These are phyloP conservation scores for Pyronema omphalodes DNA, from an alignment of 495 filamentous ascomycete species.

Conservation along the genomic window DNA sequence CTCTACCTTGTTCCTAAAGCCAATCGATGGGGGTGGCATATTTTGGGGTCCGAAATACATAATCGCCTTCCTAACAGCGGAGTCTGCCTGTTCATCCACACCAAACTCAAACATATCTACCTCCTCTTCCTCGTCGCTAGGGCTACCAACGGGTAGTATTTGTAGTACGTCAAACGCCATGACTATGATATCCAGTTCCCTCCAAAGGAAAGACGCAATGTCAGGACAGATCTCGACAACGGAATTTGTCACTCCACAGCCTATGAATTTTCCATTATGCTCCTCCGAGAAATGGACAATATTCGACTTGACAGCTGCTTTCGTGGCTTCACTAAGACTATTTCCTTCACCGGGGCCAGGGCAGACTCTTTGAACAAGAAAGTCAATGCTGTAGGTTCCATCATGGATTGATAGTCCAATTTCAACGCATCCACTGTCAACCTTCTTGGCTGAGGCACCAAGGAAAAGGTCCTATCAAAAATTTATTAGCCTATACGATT, in stretches of 20 bases:
- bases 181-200: slow-evolving; percentile 58
- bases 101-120: slow-evolving; percentile 25
- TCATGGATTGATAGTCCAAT: slow-evolving; percentile 59
- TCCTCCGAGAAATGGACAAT: slow-evolving; percentile 39
- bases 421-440: slow-evolving; percentile 31
- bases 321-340: slow-evolving; percentile 29
- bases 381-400: slow-evolving; percentile 61
- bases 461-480: slow-evolving; percentile 40
- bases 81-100: slow-evolving; percentile 72
- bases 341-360: slow-evolving; percentile 23
- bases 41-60: slow-evolving; percentile 63
- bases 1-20: slow-evolving; percentile 53
- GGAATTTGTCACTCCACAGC: slow-evolving; percentile 37
- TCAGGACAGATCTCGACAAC: slow-evolving; percentile 36
- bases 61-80: slow-evolving; percentile 66
- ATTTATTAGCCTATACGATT: not conserved
- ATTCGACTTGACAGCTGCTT: slow-evolving; percentile 35
- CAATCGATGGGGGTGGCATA: slow-evolving; percentile 55
- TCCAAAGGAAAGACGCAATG: slow-evolving; percentile 59
- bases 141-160: slow-evolving; percentile 5
- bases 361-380: slow-evolving; percentile 39
- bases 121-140: slow-evolving; percentile 22
- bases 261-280: slow-evolving; percentile 50
- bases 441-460: slow-evolving; percentile 39
- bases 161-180: slow-evolving; percentile 33